These are phyloP conservation scores for Chlamydomonas asymmetrica DNA, from an alignment of 139 green algal species.

Conservation along the genomic window DNA sequence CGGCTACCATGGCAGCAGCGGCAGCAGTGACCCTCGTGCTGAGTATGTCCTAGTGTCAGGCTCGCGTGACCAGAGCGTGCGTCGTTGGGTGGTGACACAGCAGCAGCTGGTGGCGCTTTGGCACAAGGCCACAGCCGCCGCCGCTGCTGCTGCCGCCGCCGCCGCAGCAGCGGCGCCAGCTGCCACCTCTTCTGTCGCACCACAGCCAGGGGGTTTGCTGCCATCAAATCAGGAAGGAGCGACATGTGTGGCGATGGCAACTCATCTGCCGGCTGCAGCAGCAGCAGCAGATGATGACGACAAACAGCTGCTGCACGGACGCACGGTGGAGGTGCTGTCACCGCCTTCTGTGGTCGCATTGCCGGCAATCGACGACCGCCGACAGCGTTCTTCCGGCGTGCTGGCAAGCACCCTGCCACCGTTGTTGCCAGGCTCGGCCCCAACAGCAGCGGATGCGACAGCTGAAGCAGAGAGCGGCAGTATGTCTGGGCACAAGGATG, in stretches of 20 bases:
- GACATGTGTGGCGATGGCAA: background rate
- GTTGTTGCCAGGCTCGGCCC: background rate
- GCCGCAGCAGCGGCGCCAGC: background rate
- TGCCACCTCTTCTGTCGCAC: background rate
- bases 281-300: background rate
- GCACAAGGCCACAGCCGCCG: background rate
- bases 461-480: background rate
- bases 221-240: background rate
- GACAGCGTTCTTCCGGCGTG: no score
- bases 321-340: slow-evolving; percentile 7
- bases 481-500: no score
- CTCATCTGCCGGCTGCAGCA: background rate
- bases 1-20: background rate
- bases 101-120: slow-evolving; percentile 11
- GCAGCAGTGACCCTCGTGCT: background rate
- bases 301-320: background rate
- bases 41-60: slow-evolving; percentile 21
- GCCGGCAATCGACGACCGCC: no score
- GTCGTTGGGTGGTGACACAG: slow-evolving; percentile 16
- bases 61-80: slow-evolving; percentile 16
- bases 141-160: background rate
- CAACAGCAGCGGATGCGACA: background rate
- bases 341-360: no score
- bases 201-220: no score
- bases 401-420: background rate